Percentiles rank a stretch among this genome's conserved stretches.
Evolutionary conservation across 106 monocot species (phyloP).

Genomic region (Vanilla planifolia): DNA sequence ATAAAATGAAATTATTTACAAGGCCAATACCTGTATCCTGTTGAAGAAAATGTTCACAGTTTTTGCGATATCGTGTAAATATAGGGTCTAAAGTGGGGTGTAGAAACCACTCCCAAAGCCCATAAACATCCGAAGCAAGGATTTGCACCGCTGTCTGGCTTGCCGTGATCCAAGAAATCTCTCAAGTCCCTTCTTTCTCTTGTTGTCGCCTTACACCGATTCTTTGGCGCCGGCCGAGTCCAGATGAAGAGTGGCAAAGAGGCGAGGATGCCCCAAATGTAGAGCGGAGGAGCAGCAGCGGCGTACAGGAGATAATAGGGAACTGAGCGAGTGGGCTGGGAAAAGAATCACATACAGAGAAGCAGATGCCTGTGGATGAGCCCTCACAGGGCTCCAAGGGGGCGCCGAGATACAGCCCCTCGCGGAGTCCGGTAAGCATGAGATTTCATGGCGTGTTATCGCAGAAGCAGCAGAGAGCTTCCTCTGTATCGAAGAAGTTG

Average conservation of each 20-base stretch:
- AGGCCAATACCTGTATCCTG: too few species aligned
- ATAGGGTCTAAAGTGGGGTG: too few species aligned
- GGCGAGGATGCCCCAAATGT: background rate
- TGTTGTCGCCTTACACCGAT: background rate
- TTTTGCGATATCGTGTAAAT: too few species aligned
- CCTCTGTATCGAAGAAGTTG: constrained; percentile 29
- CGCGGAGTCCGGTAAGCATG: constrained; percentile 24
- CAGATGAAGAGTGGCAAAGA: background rate
- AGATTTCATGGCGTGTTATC: constrained; percentile 16
- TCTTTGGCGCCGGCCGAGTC: background rate
- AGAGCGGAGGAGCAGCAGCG: background rate
- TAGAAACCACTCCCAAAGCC: too few species aligned
- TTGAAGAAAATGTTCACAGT: too few species aligned
- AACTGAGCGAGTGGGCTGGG: background rate
- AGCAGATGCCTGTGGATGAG: constrained; percentile 31
- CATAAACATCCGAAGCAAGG: background rate
- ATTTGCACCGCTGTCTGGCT: background rate
- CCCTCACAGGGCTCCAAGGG: constrained; percentile 13
- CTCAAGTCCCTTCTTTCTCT: background rate
- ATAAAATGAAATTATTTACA: too few species aligned
- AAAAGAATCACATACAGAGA: background rate
- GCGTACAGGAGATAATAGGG: background rate
- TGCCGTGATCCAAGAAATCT: background rate
- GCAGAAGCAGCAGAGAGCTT: constrained; percentile 18
- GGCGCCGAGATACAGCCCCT: constrained; percentile 34